Evolutionary conservation across 176 grass and related monocot species (phyloP).

Genomic region (Musa schizocarpa): DNA sequence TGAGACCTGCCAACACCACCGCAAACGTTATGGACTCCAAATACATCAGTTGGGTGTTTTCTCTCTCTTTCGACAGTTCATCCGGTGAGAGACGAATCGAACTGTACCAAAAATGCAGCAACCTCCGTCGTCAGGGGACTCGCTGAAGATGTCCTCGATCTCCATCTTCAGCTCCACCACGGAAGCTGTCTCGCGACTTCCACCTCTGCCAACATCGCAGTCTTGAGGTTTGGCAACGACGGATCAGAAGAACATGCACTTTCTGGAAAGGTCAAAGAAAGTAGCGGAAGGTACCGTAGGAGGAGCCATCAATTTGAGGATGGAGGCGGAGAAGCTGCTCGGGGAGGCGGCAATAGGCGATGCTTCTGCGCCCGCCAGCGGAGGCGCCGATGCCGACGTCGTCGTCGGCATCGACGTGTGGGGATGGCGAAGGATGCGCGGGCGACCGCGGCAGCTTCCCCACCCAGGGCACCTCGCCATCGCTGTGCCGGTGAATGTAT

Average conservation of each 20-base stretch:
- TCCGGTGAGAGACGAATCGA: neutral
- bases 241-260: too few relatives aligned
- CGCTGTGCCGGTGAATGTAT: neutral
- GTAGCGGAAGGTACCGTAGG: conserved; percentile 42
- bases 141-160: conserved; percentile 51
- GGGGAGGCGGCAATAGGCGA: conserved; percentile 62
- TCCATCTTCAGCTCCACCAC: conserved; percentile 64
- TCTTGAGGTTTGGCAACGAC: neutral
- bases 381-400: conserved; percentile 16
- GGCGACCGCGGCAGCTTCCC: neutral
- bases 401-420: conserved; percentile 4
- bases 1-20: conserved; percentile 43
- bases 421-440: neutral
- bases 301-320: conserved; percentile 76
- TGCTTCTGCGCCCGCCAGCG: conserved; percentile 39
- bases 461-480: conserved; percentile 20
- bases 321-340: conserved; percentile 46
- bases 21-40: conserved; percentile 8
- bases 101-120: conserved; percentile 53
- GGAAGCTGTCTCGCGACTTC: conserved; percentile 33
- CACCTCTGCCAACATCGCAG: conserved; percentile 35
- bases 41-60: neutral
- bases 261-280: neutral
- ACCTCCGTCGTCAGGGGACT: conserved; percentile 25
- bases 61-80: too few relatives aligned